Evolutionary conservation across 78 protist genomes (phyloP), one percentile per base, ranked within the genome.

Genomic region (Chrysochromulina parva): DNA sequence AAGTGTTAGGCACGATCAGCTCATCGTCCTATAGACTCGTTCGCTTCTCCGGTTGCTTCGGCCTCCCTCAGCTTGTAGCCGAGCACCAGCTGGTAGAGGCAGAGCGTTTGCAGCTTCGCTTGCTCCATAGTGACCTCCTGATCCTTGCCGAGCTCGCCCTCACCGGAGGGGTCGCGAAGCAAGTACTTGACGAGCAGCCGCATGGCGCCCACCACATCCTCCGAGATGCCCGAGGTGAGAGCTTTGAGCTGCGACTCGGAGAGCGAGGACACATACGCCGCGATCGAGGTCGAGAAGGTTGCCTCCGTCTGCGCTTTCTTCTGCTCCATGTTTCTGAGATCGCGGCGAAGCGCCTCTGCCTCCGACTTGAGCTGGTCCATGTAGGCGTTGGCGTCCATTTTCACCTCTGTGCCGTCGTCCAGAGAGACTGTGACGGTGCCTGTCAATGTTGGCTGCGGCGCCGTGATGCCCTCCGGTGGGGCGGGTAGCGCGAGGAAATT

Each of bases 21-120:
- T 74, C 47, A 78, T 0, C 10, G 62, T 1, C 86, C 86, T 9
- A 52, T 13, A 5, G 16, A 10, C 57, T 78, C 48, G 3, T 78
- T 20, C 47, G 62, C 86, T 48, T 78, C 86, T 58, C 86, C 86
- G 38, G 14, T 78, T 13, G 86, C 86, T 19, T 78, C 86, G 9
- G 57, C 60, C 60, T 78, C 62, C 11, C 86, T 26, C 62, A 78
- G 28, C 20, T 20, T 48, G 60, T 78, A 78, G 16, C 86, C 86
- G 2, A 53, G 60, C 58, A 78, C 62, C n/a, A 78, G 38, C 86
- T 78, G 86, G n/a, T 53, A 78, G 38, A 78, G 3, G 62, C 86
- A 78, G 16, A 78, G 57, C 86, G 14, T 26, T 24, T 3, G 57
- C 58, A 78, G 0, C 62, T 3, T 13, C 20, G 5, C 60, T 14